A percentile compares a stretch with the other conserved stretches of the same genome.
These are phyloP conservation scores for Penicillium subrubescens DNA, from an alignment of 495 filamentous ascomycete genomes.

Conservation along the genomic window DNA sequence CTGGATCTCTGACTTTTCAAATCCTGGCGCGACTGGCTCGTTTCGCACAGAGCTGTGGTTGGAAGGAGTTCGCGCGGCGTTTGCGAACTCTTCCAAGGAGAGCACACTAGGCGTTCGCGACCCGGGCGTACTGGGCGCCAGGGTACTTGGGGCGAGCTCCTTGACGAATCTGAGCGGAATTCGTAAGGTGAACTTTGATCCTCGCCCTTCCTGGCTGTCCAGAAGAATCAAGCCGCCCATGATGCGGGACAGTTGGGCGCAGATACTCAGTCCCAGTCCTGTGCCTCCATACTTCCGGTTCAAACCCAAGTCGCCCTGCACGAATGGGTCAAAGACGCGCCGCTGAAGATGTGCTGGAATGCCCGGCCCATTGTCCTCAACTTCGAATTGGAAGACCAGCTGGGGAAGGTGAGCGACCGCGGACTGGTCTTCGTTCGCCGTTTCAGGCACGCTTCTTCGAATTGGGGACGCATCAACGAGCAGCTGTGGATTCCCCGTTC, in stretches of 20 bases:
- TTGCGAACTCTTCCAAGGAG: slow-evolving; percentile 34
- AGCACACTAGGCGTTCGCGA: slow-evolving; percentile 34
- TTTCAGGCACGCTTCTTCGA: not conserved
- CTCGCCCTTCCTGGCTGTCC: slow-evolving; percentile 70
- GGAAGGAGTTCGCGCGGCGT: slow-evolving; percentile 27
- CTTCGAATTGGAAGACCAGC: slow-evolving; percentile 80
- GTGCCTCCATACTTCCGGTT: slow-evolving; percentile 91
- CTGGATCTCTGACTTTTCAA: slow-evolving; percentile 52
- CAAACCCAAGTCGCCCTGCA: slow-evolving; percentile 85
- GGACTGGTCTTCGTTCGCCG: not conserved
- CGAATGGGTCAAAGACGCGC: slow-evolving; percentile 90
- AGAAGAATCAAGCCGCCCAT: slow-evolving; percentile 80
- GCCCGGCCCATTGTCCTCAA: slow-evolving; percentile 89
- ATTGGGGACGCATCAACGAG: not conserved
- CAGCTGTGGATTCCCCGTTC: not conserved
- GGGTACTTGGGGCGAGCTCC: slow-evolving; percentile 59
- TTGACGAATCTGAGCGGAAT: slow-evolving; percentile 80
- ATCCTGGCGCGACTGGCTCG: slow-evolving; percentile 25
- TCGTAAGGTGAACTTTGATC: slow-evolving; percentile 79
- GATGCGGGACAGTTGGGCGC: slow-evolving; percentile 76
- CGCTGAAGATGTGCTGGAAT: slow-evolving; percentile 75
- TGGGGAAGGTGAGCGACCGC: slow-evolving; percentile 14
- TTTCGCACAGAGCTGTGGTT: slow-evolving; percentile 26
- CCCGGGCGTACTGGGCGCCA: slow-evolving; percentile 24
- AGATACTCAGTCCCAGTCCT: slow-evolving; percentile 88